Conservation (phyloP, 2,329 filamentous ascomycete genomes). For the Penicillium sp. region DNA sequence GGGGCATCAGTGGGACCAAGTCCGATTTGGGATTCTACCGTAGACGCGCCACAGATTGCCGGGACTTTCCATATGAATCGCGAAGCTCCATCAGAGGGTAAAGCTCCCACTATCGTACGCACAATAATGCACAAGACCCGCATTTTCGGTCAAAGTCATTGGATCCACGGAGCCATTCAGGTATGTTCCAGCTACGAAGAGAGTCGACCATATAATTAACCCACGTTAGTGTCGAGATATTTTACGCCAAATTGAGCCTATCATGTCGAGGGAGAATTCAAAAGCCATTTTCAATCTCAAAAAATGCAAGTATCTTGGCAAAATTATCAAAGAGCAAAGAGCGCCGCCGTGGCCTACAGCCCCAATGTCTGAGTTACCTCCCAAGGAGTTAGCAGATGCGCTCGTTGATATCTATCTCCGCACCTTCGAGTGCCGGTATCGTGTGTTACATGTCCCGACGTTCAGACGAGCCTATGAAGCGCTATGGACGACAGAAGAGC, state of each 20-base stretch:
- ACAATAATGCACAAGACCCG: slow-evolving; percentile 56
- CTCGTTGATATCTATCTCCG: slow-evolving; percentile 57
- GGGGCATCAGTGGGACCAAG: slow-evolving; percentile 13
- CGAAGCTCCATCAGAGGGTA: slow-evolving; percentile 35
- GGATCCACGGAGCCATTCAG: slow-evolving; percentile 50
- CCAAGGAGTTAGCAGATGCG: slow-evolving; percentile 44
- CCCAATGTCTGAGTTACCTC: slow-evolving; percentile 48
- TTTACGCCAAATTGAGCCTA: slow-evolving; percentile 46
- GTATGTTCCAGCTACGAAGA: background rate
- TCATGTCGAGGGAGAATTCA: slow-evolving; percentile 40
- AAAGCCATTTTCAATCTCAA: slow-evolving; percentile 42
- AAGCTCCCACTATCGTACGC: slow-evolving; percentile 37
- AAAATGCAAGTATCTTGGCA: slow-evolving; percentile 56
- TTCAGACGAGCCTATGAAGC: slow-evolving; percentile 58
- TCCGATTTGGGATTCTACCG: slow-evolving; percentile 37
- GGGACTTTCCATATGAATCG: slow-evolving; percentile 48
- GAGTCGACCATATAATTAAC: background rate
- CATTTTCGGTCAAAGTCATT: slow-evolving; percentile 58
- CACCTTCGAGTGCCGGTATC: slow-evolving; percentile 55
- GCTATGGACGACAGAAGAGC: slow-evolving; percentile 43
- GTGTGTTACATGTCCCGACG: slow-evolving; percentile 58
- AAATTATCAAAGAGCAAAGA: slow-evolving; percentile 53
- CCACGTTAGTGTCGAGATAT: slow-evolving; percentile 29
- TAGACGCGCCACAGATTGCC: slow-evolving; percentile 38
- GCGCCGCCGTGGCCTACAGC: slow-evolving; percentile 50